Percentiles rank a stretch among this genome's conserved stretches.
Conservation (phyloP, 768 basidiomycete genomes). For the Leccinum arenicola region DNA sequence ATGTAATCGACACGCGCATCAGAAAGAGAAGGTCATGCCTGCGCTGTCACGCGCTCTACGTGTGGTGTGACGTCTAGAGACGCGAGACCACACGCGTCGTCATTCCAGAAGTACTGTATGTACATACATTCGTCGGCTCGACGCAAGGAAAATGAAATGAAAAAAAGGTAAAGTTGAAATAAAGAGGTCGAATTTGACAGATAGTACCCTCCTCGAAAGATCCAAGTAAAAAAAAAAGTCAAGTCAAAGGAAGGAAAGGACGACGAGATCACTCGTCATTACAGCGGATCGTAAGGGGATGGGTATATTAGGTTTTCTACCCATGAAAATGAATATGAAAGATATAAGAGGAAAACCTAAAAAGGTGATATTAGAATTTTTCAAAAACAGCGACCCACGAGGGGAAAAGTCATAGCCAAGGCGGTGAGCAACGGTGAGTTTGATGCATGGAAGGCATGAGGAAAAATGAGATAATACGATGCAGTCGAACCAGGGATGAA, state of each 20-base stretch:
- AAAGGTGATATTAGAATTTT: neutral
- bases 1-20: neutral
- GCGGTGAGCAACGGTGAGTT: conserved; percentile 19
- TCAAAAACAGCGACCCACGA: conserved; percentile 3
- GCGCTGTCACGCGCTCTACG: neutral
- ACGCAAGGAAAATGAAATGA: neutral
- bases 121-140: conserved; percentile 16
- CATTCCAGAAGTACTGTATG: conserved; percentile 10
- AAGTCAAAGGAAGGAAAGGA: conserved; percentile 1
- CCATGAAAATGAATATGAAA: conserved; percentile 5
- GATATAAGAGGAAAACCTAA: conserved; percentile 8
- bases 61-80: neutral
- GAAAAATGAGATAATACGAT: conserved; percentile 17
- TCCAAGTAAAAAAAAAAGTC: neutral
- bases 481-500: neutral
- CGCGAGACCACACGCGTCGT: neutral
- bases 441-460: conserved; percentile 24
- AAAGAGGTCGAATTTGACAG: neutral
- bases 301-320: conserved; percentile 28
- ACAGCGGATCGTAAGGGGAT: conserved; percentile 19
- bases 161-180: neutral
- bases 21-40: neutral
- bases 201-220: conserved; percentile 6
- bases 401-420: conserved; percentile 20
- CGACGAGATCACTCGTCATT: conserved; percentile 14